Evolutionary conservation across 208 protist species (phyloP).

Genomic region (Porcisia hertigi): DNA sequence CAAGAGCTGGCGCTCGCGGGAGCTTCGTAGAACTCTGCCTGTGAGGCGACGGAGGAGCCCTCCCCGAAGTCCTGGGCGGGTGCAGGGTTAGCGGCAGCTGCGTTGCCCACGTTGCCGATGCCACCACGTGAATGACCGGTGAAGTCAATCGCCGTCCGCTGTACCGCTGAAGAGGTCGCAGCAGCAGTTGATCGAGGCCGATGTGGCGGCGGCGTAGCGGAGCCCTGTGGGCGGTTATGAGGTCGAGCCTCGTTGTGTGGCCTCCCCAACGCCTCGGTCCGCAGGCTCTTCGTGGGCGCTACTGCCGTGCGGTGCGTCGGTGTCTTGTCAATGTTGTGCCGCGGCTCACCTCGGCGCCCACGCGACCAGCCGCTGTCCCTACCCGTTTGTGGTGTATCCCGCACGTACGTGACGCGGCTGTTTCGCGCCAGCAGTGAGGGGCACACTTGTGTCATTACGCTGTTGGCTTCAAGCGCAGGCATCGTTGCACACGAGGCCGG

Average conservation of each 20-base stretch:
- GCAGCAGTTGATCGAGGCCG: not conserved
- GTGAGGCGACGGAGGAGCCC: not conserved
- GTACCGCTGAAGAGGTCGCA: not conserved
- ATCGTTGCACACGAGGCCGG: not conserved
- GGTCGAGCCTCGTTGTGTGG: not conserved
- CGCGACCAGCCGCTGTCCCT: not conserved
- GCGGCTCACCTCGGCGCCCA: not conserved
- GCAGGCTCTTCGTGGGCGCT: not conserved
- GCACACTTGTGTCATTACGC: conserved; percentile 2
- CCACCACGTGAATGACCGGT: not conserved
- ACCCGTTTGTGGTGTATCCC: not conserved
- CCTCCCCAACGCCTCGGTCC: not conserved
- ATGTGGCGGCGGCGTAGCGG: not conserved
- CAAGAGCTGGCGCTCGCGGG: conserved; percentile 12
- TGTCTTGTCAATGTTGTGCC: not conserved
- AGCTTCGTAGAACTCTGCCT: not conserved
- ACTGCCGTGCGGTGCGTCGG: not conserved
- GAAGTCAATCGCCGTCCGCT: not conserved
- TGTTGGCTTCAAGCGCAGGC: not conserved
- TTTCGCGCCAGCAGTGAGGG: conserved; percentile 13
- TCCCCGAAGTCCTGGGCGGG: not conserved
- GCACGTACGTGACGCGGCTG: conserved; percentile 5
- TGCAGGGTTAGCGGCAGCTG: not conserved
- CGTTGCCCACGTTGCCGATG: not conserved
- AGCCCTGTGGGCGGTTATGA: not conserved